Conservation (phyloP, 2,329 filamentous ascomycete species). For the Ceratocystiopsis brevicomis region DNA sequence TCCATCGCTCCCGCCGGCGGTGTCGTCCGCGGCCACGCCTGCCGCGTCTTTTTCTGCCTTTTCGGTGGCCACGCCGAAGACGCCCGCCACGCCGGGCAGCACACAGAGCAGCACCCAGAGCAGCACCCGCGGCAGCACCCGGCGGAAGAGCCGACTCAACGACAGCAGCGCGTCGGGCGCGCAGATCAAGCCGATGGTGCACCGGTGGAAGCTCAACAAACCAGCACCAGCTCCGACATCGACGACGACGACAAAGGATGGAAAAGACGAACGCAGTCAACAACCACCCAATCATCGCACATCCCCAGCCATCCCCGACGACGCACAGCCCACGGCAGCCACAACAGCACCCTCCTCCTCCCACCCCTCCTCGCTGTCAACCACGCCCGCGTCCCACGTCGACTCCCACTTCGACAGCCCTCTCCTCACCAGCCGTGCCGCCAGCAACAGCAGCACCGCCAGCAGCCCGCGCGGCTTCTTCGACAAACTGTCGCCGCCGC, state of each 20-base stretch:
- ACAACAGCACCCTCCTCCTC: background rate
- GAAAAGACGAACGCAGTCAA: background rate
- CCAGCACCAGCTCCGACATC: no score
- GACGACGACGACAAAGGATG: conserved; percentile 8
- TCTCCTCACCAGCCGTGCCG: background rate
- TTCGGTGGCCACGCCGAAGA: background rate
- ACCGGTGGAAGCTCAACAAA: conserved; percentile 12
- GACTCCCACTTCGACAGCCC: no score
- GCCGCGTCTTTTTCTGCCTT: background rate
- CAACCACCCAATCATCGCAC: background rate
- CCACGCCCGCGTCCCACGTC: conserved; percentile 1
- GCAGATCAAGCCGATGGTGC: conserved; percentile 5
- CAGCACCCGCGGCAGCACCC: no score
- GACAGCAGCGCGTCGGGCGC: no score
- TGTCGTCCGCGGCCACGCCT: no score
- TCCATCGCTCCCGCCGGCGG: background rate
- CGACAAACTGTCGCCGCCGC: no score
- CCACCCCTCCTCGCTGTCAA: conserved; percentile 1
- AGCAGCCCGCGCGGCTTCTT: background rate
- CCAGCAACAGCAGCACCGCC: background rate
- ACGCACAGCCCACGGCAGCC: background rate
- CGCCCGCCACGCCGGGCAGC: background rate
- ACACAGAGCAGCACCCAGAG: no score
- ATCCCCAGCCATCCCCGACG: conserved; percentile 1
- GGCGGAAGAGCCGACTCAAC: no score